Conservation (phyloP, 2,329 filamentous ascomycete genomes). For the Calcarisporium arbuscula region DNA sequence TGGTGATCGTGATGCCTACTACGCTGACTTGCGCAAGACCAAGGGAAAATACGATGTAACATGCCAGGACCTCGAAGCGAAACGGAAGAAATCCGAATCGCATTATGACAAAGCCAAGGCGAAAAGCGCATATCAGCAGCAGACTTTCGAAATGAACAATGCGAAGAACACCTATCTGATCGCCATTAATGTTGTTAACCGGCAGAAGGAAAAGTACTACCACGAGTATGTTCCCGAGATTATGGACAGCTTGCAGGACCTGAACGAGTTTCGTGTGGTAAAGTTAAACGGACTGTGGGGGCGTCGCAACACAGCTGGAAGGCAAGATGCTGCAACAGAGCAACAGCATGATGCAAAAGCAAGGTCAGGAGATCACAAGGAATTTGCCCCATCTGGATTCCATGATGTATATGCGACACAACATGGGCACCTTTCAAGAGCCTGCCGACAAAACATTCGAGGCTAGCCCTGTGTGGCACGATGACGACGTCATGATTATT, state of each 20-base stretch:
- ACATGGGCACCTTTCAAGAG: conserved; percentile 75
- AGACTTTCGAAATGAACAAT: conserved; percentile 93
- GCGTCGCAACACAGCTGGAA: conserved; percentile 72
- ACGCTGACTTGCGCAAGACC: conserved; percentile 78
- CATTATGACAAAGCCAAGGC: conserved; percentile 94
- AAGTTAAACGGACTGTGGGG: conserved; percentile 85
- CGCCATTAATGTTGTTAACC: conserved; percentile 92
- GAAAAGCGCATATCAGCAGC: conserved; percentile 84
- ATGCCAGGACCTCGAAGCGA: conserved; percentile 91
- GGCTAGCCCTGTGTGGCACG: conserved; percentile 93
- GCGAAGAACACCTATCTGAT: conserved; percentile 98
- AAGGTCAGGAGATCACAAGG: conserved; percentile 74
- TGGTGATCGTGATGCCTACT: conserved; percentile 79
- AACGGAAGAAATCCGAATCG: conserved; percentile 89
- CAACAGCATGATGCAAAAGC: conserved; percentile 62
- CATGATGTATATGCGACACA: conserved; percentile 97
- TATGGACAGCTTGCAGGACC: conserved; percentile 86
- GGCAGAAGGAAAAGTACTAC: conserved; percentile 95
- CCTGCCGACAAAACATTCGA: conserved; percentile 83
- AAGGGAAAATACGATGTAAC: conserved; percentile 90
- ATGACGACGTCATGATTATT: conserved; percentile 78
- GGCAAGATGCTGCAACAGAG: conserved; percentile 70
- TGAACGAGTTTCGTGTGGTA: conserved; percentile 80
- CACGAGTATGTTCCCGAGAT: conserved; percentile 94
- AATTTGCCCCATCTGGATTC: conserved; percentile 88